phyloP scores from a whole-genome alignment of 202 grass and related monocot species.

The Alloteropsis angusta region DNA sequence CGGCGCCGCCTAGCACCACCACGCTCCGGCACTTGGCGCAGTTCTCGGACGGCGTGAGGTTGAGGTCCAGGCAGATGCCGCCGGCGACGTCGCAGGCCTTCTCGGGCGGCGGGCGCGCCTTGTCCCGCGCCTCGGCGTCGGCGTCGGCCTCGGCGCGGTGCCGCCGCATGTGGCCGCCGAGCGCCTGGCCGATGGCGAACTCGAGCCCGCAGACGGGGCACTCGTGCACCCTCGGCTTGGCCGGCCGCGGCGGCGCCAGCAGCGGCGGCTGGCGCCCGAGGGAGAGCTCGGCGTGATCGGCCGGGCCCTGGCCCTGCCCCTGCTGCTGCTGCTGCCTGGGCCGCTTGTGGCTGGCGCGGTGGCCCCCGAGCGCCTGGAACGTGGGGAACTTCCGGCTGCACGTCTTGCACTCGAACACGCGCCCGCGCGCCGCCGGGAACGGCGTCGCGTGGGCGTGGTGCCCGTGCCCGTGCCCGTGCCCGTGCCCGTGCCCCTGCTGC shows the following conservation, averaged over 20 bases:
- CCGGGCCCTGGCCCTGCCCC: not conserved
- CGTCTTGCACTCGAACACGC: constrained; percentile 87
- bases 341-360: constrained; percentile 81
- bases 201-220: constrained; percentile 74
- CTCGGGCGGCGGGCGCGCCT: not conserved
- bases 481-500: not conserved
- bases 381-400: constrained; percentile 68
- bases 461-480: no score
- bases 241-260: not conserved
- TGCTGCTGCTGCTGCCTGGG: constrained; percentile 6
- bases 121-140: not conserved
- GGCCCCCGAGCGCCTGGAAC: constrained; percentile 78
- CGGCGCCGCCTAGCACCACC: constrained; percentile 12
- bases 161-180: constrained; percentile 83
- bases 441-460: not conserved
- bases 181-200: constrained; percentile 72
- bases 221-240: constrained; percentile 53
- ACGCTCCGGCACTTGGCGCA: constrained; percentile 48
- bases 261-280: not conserved
- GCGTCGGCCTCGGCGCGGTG: constrained; percentile 47
- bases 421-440: not conserved
- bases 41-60: constrained; percentile 74
- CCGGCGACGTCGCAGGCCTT: constrained; percentile 22
- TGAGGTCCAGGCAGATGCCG: constrained; percentile 67
- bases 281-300: not conserved